phyloP scores from a whole-genome alignment of 306 rosid species.

The Abrus precatorius region DNA sequence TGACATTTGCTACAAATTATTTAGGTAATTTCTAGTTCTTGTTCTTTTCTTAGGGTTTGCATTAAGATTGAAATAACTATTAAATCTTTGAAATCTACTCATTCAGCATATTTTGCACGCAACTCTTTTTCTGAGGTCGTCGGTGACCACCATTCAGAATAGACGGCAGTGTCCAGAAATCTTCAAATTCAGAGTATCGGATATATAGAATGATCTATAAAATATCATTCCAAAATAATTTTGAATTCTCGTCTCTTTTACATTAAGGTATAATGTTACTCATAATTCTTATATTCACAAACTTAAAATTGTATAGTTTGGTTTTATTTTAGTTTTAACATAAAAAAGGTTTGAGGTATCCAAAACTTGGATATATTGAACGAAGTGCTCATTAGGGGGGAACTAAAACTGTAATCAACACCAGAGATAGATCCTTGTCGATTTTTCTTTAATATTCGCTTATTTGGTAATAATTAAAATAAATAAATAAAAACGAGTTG shows the following conservation, averaged over 20 bases:
- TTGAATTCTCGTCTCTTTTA: background rate
- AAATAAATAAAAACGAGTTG: background rate
- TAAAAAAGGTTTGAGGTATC: background rate
- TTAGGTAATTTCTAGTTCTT: constrained; percentile 62
- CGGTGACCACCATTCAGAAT: too few relatives aligned
- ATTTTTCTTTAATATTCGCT: background rate
- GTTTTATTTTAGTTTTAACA: background rate
- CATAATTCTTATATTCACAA: background rate
- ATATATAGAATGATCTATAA: too few relatives aligned
- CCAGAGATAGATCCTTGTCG: background rate
- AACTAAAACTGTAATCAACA: background rate
- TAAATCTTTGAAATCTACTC: background rate
- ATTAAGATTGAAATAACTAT: background rate
- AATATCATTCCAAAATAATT: background rate
- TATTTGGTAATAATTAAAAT: background rate
- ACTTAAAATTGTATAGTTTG: background rate
- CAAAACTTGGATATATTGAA: background rate
- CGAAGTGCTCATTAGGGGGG: background rate
- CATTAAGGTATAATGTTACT: constrained; percentile 5
- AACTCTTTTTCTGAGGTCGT: background rate
- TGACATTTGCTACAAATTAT: constrained; percentile 96
- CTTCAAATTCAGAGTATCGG: too few relatives aligned
- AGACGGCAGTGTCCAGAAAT: background rate
- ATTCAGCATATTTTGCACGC: background rate
- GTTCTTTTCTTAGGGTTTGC: background rate